Evolutionary conservation across 345 rosid genomes (phyloP).

Genomic region (Salix caprea): DNA sequence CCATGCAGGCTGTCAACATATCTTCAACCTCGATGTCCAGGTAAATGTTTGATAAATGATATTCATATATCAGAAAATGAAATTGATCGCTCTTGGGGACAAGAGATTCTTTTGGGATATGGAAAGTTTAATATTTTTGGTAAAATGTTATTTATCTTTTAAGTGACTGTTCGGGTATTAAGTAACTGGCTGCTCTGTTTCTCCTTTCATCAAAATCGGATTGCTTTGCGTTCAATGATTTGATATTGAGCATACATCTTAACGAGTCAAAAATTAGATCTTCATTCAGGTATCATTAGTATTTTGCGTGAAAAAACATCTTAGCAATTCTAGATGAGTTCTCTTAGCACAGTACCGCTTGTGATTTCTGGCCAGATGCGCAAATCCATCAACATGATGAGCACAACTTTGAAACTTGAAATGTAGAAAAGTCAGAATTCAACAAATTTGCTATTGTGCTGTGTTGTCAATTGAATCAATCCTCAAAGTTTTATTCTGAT

Average conservation of each 20-base stretch:
- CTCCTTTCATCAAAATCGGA: neutral
- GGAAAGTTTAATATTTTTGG: neutral
- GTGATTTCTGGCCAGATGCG: neutral
- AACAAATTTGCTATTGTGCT: neutral
- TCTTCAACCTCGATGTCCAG: conserved; percentile 91
- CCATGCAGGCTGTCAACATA: conserved; percentile 65
- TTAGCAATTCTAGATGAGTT: neutral
- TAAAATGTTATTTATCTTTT: neutral
- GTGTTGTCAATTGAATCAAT: neutral
- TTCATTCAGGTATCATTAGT: neutral
- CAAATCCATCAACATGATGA: neutral
- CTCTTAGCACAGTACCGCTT: neutral
- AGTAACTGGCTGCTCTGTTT: neutral
- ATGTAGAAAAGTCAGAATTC: neutral
- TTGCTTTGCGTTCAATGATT: neutral
- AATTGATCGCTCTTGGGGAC: neutral
- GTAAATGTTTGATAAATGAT: conserved; percentile 32
- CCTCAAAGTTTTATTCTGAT: neutral
- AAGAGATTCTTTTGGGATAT: neutral
- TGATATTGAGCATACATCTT: neutral
- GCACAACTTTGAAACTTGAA: neutral
- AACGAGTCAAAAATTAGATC: neutral
- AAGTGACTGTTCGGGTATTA: too few species aligned
- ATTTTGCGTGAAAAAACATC: neutral
- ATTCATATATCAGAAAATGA: neutral